Evolutionary conservation across 2,329 filamentous ascomycete genomes (phyloP).

Genomic region (Juglanconis juglandina): DNA sequence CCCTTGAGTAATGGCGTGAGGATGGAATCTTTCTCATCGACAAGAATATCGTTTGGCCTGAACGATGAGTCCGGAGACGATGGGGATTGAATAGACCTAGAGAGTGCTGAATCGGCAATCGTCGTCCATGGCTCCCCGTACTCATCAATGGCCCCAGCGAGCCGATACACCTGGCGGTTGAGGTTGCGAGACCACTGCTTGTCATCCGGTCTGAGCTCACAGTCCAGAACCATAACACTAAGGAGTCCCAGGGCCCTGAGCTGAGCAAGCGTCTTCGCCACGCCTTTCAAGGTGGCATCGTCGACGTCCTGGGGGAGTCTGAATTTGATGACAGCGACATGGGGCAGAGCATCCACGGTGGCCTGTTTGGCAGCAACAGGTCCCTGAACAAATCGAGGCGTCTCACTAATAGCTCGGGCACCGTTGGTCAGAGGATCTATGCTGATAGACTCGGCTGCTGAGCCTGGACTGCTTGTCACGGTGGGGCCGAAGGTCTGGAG

Average conservation of each 20-base stretch:
- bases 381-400: conserved; percentile 36
- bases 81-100: conserved; percentile 28
- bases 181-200: conserved; percentile 28
- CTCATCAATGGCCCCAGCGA: conserved; percentile 71
- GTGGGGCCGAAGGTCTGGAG: conserved; percentile 73
- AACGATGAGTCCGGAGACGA: conserved; percentile 19
- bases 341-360: conserved; percentile 43
- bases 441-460: conserved; percentile 8
- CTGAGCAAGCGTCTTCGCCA: conserved; percentile 81
- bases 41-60: conserved; percentile 32
- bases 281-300: conserved; percentile 65
- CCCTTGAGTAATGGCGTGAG: conserved; percentile 65
- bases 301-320: conserved; percentile 69
- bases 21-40: conserved; percentile 52
- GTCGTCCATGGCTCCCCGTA: conserved; percentile 67
- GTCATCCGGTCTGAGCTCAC: conserved; percentile 40
- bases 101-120: conserved; percentile 58
- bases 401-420: conserved; percentile 29
- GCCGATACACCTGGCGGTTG: conserved; percentile 64
- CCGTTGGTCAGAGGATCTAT: conserved; percentile 20
- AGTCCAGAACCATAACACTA: conserved; percentile 81
- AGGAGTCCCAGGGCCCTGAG: conserved; percentile 77
- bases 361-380: conserved; percentile 22
- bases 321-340: conserved; percentile 84
- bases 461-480: conserved; percentile 26